phyloP scores from a whole-genome alignment of 257 asterid genomes.

The Solanum boliviense region DNA sequence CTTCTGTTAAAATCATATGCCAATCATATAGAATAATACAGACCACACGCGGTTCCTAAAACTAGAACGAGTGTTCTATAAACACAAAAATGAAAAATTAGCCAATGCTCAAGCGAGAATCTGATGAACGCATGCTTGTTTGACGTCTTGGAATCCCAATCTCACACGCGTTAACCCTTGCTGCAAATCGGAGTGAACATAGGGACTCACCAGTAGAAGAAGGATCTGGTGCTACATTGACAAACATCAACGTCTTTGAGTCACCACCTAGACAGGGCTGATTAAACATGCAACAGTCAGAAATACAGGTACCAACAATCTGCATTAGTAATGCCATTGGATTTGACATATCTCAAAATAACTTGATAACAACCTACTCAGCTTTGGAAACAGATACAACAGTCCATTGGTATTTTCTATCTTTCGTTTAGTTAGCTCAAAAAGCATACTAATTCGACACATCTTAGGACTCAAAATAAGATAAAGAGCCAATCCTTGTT shows the following conservation, averaged over 20 bases:
- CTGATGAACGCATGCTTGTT: slow-evolving; percentile 55
- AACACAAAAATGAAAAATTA: slow-evolving; percentile 15
- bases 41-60: slow-evolving; percentile 23
- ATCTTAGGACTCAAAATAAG: background rate
- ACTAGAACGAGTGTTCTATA: slow-evolving; percentile 13
- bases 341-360: background rate
- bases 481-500: background rate
- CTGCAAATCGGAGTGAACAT: slow-evolving; percentile 92
- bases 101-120: slow-evolving; percentile 82
- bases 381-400: background rate
- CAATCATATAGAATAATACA: slow-evolving; percentile 20
- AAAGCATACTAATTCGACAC: background rate
- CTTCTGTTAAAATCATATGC: slow-evolving; percentile 18
- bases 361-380: background rate
- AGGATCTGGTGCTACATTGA: slow-evolving; percentile 79
- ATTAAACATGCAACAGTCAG: slow-evolving; percentile 1
- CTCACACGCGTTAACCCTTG: slow-evolving; percentile 90
- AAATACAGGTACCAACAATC: background rate
- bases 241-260: slow-evolving; percentile 90
- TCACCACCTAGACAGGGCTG: slow-evolving; percentile 99
- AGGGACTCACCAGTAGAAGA: slow-evolving; percentile 81
- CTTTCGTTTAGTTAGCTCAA: background rate
- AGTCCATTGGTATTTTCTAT: background rate
- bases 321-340: background rate
- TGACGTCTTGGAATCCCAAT: slow-evolving; percentile 93